These are phyloP conservation scores for Pseudonitzschia delicatissima DNA, from an alignment of 108 stramenopile species.

Conservation along the genomic window DNA sequence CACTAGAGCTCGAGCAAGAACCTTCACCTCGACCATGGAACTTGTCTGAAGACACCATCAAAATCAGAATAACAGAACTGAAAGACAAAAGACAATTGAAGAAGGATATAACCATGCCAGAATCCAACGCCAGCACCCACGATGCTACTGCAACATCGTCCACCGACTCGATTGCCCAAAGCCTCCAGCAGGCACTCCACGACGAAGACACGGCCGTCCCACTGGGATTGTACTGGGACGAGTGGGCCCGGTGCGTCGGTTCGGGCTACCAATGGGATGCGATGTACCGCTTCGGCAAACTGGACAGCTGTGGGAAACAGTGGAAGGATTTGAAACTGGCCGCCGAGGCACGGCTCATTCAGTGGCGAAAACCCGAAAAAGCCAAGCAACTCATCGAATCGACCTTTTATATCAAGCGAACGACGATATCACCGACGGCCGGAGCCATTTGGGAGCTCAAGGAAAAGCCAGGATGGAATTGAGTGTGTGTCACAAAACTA, in stretches of 20 bases:
- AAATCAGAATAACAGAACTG: no score
- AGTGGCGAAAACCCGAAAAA: conserved; percentile 38
- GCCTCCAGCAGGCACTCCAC: no score
- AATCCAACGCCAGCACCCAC: no score
- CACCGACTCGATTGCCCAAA: no score
- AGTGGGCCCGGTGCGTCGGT: conserved; percentile 77
- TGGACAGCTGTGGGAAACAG: conserved; percentile 61
- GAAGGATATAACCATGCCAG: no score
- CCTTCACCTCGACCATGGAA: no score
- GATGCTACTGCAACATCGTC: no score
- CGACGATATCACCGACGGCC: conserved; percentile 69
- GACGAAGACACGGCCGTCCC: background rate
- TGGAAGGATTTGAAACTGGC: conserved; percentile 77
- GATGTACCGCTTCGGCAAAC: conserved; percentile 69
- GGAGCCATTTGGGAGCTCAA: conserved; percentile 86
- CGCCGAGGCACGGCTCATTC: conserved; percentile 46
- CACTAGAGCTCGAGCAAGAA: no score
- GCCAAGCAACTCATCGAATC: conserved; percentile 48
- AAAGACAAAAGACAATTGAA: no score
- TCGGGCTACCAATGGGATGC: conserved; percentile 70
- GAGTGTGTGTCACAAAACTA: no score
- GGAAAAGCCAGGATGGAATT: conserved; percentile 69
- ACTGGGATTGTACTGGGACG: conserved; percentile 46
- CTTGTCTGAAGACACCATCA: no score
- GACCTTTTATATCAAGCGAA: conserved; percentile 62